These are phyloP conservation scores for Ceriops tagal DNA, from an alignment of 345 rosid species.

Conservation along the genomic window DNA sequence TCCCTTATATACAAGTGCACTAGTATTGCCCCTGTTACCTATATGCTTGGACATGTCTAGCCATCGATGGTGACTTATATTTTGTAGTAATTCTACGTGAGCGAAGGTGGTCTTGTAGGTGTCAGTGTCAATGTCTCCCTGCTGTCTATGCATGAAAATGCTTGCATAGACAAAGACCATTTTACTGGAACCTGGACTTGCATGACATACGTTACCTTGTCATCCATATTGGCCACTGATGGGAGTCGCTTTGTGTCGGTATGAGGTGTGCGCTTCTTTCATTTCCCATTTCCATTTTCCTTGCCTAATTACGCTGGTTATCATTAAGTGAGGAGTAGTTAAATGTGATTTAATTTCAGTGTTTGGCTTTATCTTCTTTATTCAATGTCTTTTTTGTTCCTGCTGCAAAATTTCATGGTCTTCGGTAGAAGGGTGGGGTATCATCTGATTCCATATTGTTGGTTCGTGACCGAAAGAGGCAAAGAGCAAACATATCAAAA, in stretches of 20 bases:
- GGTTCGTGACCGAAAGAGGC: too few relatives aligned
- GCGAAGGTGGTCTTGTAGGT: conserved; percentile 19
- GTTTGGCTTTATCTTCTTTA: too few relatives aligned
- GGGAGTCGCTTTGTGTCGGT: conserved; percentile 14
- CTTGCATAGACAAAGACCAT: conserved; percentile 13
- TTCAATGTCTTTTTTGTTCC: too few relatives aligned
- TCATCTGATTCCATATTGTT: too few relatives aligned
- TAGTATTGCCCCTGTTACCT: background rate
- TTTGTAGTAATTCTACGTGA: conserved; percentile 42
- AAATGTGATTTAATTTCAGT: too few relatives aligned
- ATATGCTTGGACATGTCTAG: conserved; percentile 20
- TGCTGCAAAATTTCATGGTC: too few relatives aligned
- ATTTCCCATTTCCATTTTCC: too few relatives aligned
- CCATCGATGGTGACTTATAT: conserved; percentile 26
- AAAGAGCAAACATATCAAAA: too few relatives aligned
- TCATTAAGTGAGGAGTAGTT: too few relatives aligned
- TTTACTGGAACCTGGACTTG: background rate
- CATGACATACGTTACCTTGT: background rate
- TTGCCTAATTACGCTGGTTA: too few relatives aligned
- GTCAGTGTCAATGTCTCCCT: conserved; percentile 45
- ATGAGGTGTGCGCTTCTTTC: background rate
- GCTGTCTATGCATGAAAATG: conserved; percentile 34
- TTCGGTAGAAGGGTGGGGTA: too few relatives aligned
- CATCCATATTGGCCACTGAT: background rate
- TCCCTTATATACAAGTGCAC: conserved; percentile 30